Evolutionary conservation across 1,139 yeast genomes (phyloP).

Genomic region (Pichia sorboxylosa): DNA sequence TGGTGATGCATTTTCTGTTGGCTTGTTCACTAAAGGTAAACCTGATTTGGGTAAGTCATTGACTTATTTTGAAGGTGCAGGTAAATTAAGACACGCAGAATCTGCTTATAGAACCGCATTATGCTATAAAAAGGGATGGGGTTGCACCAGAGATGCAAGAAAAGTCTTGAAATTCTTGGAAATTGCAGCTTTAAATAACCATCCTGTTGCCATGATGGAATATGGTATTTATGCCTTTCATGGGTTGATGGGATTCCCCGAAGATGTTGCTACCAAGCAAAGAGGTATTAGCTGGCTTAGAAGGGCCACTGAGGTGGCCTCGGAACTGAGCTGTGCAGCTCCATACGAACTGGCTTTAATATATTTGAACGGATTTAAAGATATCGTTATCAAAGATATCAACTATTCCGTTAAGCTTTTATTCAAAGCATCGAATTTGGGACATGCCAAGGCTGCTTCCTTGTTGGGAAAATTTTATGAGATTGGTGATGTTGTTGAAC

Average conservation of each 20-base stretch:
- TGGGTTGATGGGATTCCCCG: slow-evolving; percentile 71
- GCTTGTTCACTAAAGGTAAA: slow-evolving; percentile 56
- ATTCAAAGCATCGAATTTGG: slow-evolving; percentile 82
- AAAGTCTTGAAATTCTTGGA: slow-evolving; percentile 75
- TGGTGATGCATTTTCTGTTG: slow-evolving; percentile 81
- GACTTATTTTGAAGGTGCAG: slow-evolving; percentile 70
- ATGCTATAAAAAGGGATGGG: slow-evolving; percentile 89
- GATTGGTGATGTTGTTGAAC: slow-evolving; percentile 65
- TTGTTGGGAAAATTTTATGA: slow-evolving; percentile 78
- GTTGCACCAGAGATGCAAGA: slow-evolving; percentile 80
- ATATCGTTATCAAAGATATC: slow-evolving; percentile 73
- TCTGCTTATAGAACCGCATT: slow-evolving; percentile 84
- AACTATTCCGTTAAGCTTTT: slow-evolving; percentile 80
- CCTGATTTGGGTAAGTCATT: slow-evolving; percentile 75
- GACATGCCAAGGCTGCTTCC: slow-evolving; percentile 72
- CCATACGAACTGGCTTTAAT: slow-evolving; percentile 87
- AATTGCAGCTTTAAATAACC: slow-evolving; percentile 83
- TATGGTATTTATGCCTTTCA: slow-evolving; percentile 79
- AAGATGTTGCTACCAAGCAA: slow-evolving; percentile 58
- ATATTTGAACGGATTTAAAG: slow-evolving; percentile 73
- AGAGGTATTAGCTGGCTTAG: slow-evolving; percentile 90
- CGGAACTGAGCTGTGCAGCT: slow-evolving; percentile 78
- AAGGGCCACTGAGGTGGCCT: slow-evolving; percentile 76
- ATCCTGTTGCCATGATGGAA: slow-evolving; percentile 92
- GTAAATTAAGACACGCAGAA: slow-evolving; percentile 86